Conservation (phyloP, 495 filamentous ascomycete species). For the Hypoxylon crocopeplum region DNA sequence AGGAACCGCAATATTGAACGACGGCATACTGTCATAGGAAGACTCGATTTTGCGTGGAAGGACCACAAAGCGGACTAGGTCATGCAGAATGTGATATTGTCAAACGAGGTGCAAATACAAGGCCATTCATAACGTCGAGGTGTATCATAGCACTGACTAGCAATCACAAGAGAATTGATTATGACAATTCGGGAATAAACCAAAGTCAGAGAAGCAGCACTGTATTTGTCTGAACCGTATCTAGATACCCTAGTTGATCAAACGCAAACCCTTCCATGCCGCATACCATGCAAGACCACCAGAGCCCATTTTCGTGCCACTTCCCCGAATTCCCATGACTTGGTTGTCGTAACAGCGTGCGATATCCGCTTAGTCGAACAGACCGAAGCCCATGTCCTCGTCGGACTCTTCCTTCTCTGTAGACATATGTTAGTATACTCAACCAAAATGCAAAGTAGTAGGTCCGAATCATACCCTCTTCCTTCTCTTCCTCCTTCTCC, state of each 20-base stretch:
- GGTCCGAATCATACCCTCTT: slow-evolving; percentile 64
- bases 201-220: slow-evolving; percentile 37
- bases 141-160: too few species aligned
- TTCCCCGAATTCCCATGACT: slow-evolving; percentile 34
- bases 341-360: slow-evolving; percentile 32
- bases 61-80: too few species aligned
- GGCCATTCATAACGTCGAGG: too few species aligned
- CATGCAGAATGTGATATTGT: too few species aligned
- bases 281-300: slow-evolving; percentile 37
- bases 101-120: too few species aligned
- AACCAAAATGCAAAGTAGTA: neutral
- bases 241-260: slow-evolving; percentile 34
- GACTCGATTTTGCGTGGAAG: too few species aligned
- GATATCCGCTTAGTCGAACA: slow-evolving; percentile 83
- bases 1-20: too few species aligned
- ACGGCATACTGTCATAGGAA: too few species aligned
- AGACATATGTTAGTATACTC: slow-evolving; percentile 41
- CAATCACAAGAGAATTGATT: neutral
- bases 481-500: slow-evolving; percentile 74
- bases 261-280: slow-evolving; percentile 40
- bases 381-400: slow-evolving; percentile 99
- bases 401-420: slow-evolving; percentile 85
- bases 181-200: neutral
- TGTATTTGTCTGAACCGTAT: slow-evolving; percentile 37
- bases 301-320: slow-evolving; percentile 37